Base-by-base conservation (phyloP, 2,329 filamentous ascomycete species). In the Botryotinia convoluta region DNA sequence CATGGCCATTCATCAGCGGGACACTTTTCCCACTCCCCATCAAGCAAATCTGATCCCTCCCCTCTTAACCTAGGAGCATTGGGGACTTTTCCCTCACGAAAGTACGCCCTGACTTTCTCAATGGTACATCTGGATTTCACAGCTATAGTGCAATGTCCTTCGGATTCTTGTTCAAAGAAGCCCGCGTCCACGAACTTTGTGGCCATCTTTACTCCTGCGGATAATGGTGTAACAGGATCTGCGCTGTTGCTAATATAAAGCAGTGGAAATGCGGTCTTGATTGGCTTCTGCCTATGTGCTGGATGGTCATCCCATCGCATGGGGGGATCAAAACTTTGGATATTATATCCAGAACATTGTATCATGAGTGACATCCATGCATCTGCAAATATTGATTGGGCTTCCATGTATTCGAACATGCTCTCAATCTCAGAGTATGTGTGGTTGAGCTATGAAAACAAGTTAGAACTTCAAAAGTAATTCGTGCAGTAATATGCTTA, bases 201-300 rank as follows among this genome's bases (percentile, higher is more conserved):
- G 1, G 79, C 76, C 79, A 80, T 80, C 32, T 77, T 77, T n/a
- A 81, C 72, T 20, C 79, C 74, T 4, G 78, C 77, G 3, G 67
- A 62, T 20, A 83, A 74, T 18, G 82, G 82, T 10, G 83, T 81
- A n/a, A 84, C 75, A 20, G 82, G 81, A 72, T 84, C 83, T 51
- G 80, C 75, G 6, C 81, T 83, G 44, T 83, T 84, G 67, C 82
- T 82, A 44, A 82, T 61, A 73, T 84, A 83, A 10, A 84, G 77
- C 45, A 84, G 78, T 20, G 83, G 83, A 72, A 82, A 83, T 10
- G 81, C 77, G 18, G 80, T 83, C 18, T 79, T 79, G 51, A 80
- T 79, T 26, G 77, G 77, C n/a, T 77, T 76, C 8, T 73, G 74
- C 16, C 75, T 75, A 37, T 78, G 73, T 3, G 75, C 71, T 26